Conservation (phyloP, 495 filamentous ascomycete genomes). For the Cairneyella variabilis region DNA sequence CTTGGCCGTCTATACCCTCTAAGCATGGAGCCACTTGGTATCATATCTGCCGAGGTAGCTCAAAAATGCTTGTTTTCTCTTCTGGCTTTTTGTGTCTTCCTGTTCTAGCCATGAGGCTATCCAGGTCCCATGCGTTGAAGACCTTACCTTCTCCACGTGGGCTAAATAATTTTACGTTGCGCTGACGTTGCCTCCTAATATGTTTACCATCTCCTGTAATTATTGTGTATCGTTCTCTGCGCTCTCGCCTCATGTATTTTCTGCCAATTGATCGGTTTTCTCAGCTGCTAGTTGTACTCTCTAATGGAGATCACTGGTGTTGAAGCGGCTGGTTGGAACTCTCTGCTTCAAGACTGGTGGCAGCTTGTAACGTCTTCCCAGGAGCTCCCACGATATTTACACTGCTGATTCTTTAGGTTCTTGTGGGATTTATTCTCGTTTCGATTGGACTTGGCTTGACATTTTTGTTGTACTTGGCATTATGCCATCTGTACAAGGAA, state of each 20-base stretch:
- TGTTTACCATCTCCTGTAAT: neutral
- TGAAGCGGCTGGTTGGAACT: constrained; percentile 6
- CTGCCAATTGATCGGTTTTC: neutral
- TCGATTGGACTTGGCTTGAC: constrained; percentile 3
- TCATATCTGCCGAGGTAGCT: too few species aligned
- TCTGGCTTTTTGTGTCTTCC: too few species aligned
- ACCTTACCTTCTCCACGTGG: constrained; percentile 11
- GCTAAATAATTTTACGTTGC: neutral
- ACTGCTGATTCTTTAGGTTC: constrained; percentile 9
- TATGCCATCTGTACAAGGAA: neutral
- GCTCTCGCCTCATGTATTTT: neutral
- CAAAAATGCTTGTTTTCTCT: too few species aligned
- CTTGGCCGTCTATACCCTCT: too few species aligned
- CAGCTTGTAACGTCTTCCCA: constrained; percentile 4
- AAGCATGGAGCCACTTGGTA: too few species aligned
- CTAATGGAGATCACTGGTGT: constrained; percentile 12
- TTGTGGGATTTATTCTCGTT: constrained; percentile 12
- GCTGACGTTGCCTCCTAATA: constrained; percentile 5
- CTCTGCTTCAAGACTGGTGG: constrained; percentile 15
- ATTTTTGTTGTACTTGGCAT: constrained; percentile 4
- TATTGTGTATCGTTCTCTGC: neutral
- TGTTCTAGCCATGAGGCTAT: constrained; percentile 6
- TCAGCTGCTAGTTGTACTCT: neutral
- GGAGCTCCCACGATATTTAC: neutral
- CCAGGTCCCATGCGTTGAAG: neutral